Base-by-base conservation (phyloP, 345 rosid species). In the Boechera divaricarpa region DNA sequence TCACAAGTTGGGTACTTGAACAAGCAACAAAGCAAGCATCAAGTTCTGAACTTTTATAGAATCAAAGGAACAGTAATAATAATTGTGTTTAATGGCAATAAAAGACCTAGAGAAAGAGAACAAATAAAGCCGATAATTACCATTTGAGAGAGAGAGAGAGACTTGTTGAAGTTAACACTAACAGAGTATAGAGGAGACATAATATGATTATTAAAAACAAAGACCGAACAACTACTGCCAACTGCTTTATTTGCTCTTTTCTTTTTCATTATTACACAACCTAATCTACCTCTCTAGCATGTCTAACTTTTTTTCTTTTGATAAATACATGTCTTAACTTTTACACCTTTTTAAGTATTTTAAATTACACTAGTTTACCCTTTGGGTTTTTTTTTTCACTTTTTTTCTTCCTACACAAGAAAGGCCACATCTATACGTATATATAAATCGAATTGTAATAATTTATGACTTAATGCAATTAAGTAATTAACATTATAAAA, bases 171-270 rank as follows among this genome's bases (percentile, higher is more conserved):
- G 82, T 83, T 86, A 83, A 49, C 73, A 86, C 82, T 84, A 82
- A 67, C 70, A 78, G 72, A 21, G 21, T 21, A 21, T 1, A 21
- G 21, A 82, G 87, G 86, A 82, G 84, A 87, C 85, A 82, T 66
- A 47, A 82, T 85, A 81, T 76, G 81, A 79, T 86, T 85, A 85
- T 78, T 78, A 26, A 79, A 74, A 73, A 59, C 74, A 88, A 85
- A 84, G 85, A 79, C 85, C 79, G 72, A 83, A 83, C 80, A 86
- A 88, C 90, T 71, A 83, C 91, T 82, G 83, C 82, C 86, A 87
- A 85, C 85, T 82, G 82, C 86, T 87, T 87, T 77, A 77, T 82
- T 75, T 84, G 75, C 86, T 72, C 85, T 85, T 66, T 79, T 73
- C 59, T 73, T 73, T 79, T 68, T 67, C 74, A 73, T 78, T 78